Percentiles rank a stretch among this genome's conserved stretches.
These are phyloP conservation scores for Didymella segeticola DNA, from an alignment of 2,329 filamentous ascomycete species.

Conservation along the genomic window DNA sequence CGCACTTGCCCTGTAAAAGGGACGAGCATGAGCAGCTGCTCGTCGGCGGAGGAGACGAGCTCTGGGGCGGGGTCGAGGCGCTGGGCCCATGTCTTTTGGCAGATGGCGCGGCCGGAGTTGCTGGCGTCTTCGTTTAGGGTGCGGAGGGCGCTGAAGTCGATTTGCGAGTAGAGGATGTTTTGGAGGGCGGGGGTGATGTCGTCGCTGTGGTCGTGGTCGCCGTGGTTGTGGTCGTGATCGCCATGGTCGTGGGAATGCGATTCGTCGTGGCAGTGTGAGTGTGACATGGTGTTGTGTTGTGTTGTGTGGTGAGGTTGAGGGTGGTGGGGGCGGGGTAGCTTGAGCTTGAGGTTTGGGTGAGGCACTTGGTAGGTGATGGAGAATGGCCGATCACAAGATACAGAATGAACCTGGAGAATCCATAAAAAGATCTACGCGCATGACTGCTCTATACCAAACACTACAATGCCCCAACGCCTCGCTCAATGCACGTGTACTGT, in stretches of 20 bases:
- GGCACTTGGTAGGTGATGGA: not conserved
- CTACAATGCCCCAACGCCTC: conserved; percentile 39
- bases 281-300: conserved; percentile 36
- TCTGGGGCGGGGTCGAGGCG: conserved; percentile 74
- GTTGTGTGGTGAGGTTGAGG: conserved; percentile 5
- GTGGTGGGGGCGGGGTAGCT: conserved; percentile 44
- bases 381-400: not conserved
- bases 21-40: conserved; percentile 90
- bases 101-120: conserved; percentile 73
- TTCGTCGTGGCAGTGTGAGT: conserved; percentile 57
- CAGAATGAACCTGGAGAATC: not conserved
- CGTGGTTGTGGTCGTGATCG: conserved; percentile 91
- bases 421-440: not conserved
- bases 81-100: conserved; percentile 92
- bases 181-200: conserved; percentile 92
- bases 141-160: conserved; percentile 83
- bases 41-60: conserved; percentile 84
- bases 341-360: conserved; percentile 1
- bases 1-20: conserved; percentile 95
- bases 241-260: conserved; percentile 74
- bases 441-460: too few species aligned
- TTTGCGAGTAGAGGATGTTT: conserved; percentile 87
- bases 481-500: conserved; percentile 38
- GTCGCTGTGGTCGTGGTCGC: conserved; percentile 89
- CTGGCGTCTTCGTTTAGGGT: conserved; percentile 82